Evolutionary conservation across 139 green algal species (phyloP), one percentile per base, ranked within the genome.

Genomic region (Picochlorum sp.): DNA sequence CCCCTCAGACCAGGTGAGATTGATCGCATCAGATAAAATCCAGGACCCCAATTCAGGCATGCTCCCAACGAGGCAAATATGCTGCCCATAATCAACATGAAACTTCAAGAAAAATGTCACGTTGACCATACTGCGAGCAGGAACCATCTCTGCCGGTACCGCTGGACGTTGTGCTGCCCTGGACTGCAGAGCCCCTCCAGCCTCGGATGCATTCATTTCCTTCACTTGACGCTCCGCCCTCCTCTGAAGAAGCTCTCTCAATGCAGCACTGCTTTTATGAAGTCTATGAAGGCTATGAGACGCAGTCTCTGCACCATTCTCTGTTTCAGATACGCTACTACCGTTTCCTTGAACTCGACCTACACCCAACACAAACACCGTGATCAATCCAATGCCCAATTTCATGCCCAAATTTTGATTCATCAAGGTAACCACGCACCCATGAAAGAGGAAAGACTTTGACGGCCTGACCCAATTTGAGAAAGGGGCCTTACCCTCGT

Each of bases 51-150:
- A 66, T n/a, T 75, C 68, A 4, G 62, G 24, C 18, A 72, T 59
- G 1, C 60, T 70, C 31, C 77, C 77, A 28, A 84, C 75, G 26
- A 82, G 58, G 30, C 57, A 50, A 2, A 84, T 44, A 2, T 54
- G 54, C 60, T 84, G 77, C 13, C 77, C 77, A 61, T 66, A 84
- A 55, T 80, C 67, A 2, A 67, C 71, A 18, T 66, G 61, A 62
- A 66, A 80, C 24, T 74, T 66, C 16, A 80, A 57, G 58, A 63
- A 79, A 56, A 84, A 84, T 24, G 47, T 58, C 6, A 79, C 68
- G 2, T 50, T 63, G 31, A 16, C 45, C n/a, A 50, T 64, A 49
- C 56, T 24, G 37, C 37, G 23, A 30, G 24, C 24, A 21, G 24
- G 13, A 11, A 34, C 3, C 37, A 47, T 21, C 37, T n/a, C 45